Base-by-base conservation (phyloP, 2,329 filamentous ascomycete genomes). In the Colletotrichum truncatum region DNA sequence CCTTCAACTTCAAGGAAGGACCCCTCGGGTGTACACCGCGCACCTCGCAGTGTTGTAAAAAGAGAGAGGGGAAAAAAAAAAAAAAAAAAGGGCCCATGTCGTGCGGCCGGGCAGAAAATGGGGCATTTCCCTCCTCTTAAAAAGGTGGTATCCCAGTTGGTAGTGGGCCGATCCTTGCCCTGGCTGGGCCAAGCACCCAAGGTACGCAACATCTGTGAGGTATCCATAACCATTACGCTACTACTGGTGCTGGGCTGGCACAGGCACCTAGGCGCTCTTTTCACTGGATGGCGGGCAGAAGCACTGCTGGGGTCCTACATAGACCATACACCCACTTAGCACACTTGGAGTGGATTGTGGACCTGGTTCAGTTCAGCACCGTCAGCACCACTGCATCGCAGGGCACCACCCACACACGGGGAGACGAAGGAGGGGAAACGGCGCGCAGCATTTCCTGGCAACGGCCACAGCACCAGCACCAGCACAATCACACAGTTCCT, bases 251-350 rank as follows among this genome's bases (percentile, higher is more conserved):
- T 38, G 51, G 56, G 60, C 60, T 58, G 60, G 60, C 60, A 63
- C 60, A 64, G 60, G 60, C 54, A 46, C 16, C 36, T 32, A 32
- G 23, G 61, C 30, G 55, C 55, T 39, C 56, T 30, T 60, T 26
- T 53, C 61, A 61, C 30, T 60, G 55, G 46, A 56, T 46, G 51
- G 58, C 39, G 51, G 51, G 51, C 58, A 39, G 51, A 62, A 62
- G 23, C 46, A 21, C 58, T 62, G 58, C 58, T 46, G 30, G 41
- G 51, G 58, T 30, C 51, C 18, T 46, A 30, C 23, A 39, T 49
- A 25, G 51, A 48, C 48, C 51, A 23, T 32, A 26, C 41, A 39
- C 51, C 34, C 34, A 26, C 34, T 21, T 28, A 34, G 21, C 26
- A 34, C 30, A 34, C 49, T 16, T 10, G 32, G 11, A 26, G 49